Percentiles rank a stretch among this genome's conserved stretches.
These are phyloP conservation scores for Fragilariopsis cylindrus DNA, from an alignment of 108 stramenopile genomes.

Conservation along the genomic window DNA sequence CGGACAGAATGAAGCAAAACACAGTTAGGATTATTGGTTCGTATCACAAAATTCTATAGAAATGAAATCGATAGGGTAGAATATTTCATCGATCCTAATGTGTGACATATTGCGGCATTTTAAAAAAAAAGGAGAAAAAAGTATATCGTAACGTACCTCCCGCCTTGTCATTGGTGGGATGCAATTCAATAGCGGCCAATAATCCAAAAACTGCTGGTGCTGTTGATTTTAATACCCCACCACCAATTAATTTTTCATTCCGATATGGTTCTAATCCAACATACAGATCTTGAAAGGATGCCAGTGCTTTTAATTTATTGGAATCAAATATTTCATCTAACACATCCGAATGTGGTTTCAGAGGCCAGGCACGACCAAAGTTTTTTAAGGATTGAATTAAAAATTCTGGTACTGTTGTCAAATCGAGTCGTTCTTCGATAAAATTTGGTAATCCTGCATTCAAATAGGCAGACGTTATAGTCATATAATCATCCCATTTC, in stretches of 20 bases:
- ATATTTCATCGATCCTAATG: too few species aligned
- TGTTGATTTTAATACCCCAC: slow-evolving; percentile 70
- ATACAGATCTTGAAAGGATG: slow-evolving; percentile 93
- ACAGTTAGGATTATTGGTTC: too few species aligned
- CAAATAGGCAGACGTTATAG: slow-evolving; percentile 63
- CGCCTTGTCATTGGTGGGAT: slow-evolving; percentile 65
- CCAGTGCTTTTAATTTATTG: slow-evolving; percentile 70
- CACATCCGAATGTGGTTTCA: slow-evolving; percentile 79
- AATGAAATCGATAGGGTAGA: too few species aligned
- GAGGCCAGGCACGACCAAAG: slow-evolving; percentile 54
- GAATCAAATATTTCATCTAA: slow-evolving; percentile 62
- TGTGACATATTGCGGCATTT: too few species aligned
- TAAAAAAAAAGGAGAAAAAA: neutral
- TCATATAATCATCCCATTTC: slow-evolving; percentile 77
- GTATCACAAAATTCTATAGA: too few species aligned
- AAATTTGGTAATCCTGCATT: slow-evolving; percentile 85
- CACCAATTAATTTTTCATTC: slow-evolving; percentile 45
- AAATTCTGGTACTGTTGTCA: slow-evolving; percentile 66
- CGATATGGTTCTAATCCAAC: slow-evolving; percentile 85
- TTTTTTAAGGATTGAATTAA: slow-evolving; percentile 60
- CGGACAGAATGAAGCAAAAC: neutral
- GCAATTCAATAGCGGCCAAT: slow-evolving; percentile 88
- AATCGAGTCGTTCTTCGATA: slow-evolving; percentile 75
- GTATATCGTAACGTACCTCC: slow-evolving; percentile 34
- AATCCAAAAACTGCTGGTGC: slow-evolving; percentile 93